phyloP scores from a whole-genome alignment of 257 asterid species.

The Plantago major region DNA sequence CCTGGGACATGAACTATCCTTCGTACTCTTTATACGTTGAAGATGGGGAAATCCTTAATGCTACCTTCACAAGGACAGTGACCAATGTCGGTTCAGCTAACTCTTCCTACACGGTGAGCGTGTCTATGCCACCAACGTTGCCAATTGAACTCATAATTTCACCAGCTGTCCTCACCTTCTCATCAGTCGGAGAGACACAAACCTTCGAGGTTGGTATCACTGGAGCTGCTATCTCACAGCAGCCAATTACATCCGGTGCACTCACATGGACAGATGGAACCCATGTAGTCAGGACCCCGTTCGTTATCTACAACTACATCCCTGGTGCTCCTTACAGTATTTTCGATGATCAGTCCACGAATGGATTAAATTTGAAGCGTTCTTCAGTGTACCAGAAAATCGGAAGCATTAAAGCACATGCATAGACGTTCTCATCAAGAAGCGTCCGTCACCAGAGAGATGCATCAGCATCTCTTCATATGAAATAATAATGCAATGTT shows the following conservation, averaged over 20 bases:
- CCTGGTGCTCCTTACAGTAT: constrained; percentile 28
- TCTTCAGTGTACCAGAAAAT: constrained; percentile 21
- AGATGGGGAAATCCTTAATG: constrained; percentile 32
- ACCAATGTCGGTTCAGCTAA: constrained; percentile 43
- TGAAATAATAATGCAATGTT: constrained; percentile 14
- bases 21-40: constrained; percentile 41
- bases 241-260: constrained; percentile 43
- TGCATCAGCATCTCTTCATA: background rate
- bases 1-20: constrained; percentile 50
- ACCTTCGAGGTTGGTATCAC: constrained; percentile 40
- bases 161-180: constrained; percentile 42
- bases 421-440: constrained; percentile 6
- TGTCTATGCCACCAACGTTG: constrained; percentile 19
- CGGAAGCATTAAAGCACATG: constrained; percentile 18
- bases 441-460: background rate
- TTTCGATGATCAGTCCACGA: background rate
- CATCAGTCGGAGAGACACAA: constrained; percentile 40
- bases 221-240: constrained; percentile 44
- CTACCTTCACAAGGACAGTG: constrained; percentile 34
- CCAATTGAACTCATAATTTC: constrained; percentile 11
- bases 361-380: constrained; percentile 11
- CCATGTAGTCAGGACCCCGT: constrained; percentile 44
- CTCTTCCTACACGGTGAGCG: constrained; percentile 30
- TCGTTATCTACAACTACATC: constrained; percentile 39
- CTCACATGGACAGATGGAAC: constrained; percentile 39